Base-by-base conservation (phyloP, 805 yeast genomes). In the Candida arabinofermentans region DNA sequence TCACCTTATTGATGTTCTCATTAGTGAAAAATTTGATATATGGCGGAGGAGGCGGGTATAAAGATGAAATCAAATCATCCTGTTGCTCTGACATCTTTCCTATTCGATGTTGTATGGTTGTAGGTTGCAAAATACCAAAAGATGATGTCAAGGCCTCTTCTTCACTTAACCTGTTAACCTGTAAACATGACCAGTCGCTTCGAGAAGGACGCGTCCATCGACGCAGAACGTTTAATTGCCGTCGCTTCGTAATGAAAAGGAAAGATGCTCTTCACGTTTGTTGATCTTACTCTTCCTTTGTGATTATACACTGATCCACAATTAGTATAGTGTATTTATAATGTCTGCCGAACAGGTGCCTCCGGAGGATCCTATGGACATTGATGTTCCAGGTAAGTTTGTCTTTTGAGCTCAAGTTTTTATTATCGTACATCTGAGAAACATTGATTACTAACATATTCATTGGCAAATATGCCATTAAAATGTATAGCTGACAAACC, bases 21-120 rank as follows among this genome's bases (percentile, higher is more conserved):
- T 67, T 57, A 0, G 96, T 86, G 67, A 87, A 91, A 54, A 72
- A 77, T 57, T 79, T 77, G 50, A 79, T 75, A 57, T 78, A 87
- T 8, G 86, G 85, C 8, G 99, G 99, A 2, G 99, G 98, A 1
- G 95, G 95, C 2, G 99, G 99, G 52, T 86, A 93, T 32, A 91
- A 70, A 6, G 96, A 79, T 13, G 96, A 74, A 27, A 74, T 64
- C 19, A 51, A 37, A 19, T 46, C 53, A 12, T 52, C 57, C 5
- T 40, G 41, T 3, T 19, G 37, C 21, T 37, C 43, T 10, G 47
- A 32, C 51, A 48, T 48, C 27, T 27, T 30, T 27, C 39, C 4
- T 35, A 3, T n/a, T n/a, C n/a, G 5, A 24, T 3, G 27, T 24
- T 24, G 5, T 24, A 9, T 24, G 27, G 12, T 4, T 9, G 27